A percentile compares a stretch with the other conserved stretches of the same genome.
Conservation (phyloP, 1,284 basidiomycete genomes). For the Ganoderma leucocontextum region DNA sequence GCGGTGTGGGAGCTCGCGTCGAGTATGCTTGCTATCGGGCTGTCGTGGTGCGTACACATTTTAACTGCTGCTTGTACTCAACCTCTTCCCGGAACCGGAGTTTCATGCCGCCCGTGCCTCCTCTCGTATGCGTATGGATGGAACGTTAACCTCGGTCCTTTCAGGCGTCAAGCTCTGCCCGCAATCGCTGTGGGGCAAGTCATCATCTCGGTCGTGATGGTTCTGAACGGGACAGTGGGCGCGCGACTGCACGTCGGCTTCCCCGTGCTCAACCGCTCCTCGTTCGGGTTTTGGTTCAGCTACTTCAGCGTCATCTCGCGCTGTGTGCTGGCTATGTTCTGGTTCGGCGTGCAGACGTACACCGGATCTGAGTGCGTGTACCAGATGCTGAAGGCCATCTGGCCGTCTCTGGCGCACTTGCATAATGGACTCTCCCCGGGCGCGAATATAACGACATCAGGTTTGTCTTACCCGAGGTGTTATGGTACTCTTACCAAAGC, state of each 20-base stretch:
- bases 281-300: conserved; percentile 84
- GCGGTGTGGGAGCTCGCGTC: conserved; percentile 57
- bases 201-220: conserved; percentile 64
- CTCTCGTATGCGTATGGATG: neutral
- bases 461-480: conserved; percentile 39
- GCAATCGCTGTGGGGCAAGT: conserved; percentile 71
- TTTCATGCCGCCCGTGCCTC: too few species aligned
- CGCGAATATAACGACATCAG: conserved; percentile 71
- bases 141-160: neutral
- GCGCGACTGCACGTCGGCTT: conserved; percentile 76
- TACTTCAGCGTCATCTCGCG: conserved; percentile 81
- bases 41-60: conserved; percentile 59
- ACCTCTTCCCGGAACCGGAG: neutral
- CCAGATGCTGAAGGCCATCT: conserved; percentile 82
- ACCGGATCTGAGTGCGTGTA: conserved; percentile 72
- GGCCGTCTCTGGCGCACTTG: conserved; percentile 72
- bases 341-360: conserved; percentile 72
- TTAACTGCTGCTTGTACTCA: conserved; percentile 7
- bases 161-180: conserved; percentile 65
- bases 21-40: conserved; percentile 70
- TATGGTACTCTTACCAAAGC: neutral
- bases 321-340: conserved; percentile 79
- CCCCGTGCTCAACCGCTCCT: conserved; percentile 77
- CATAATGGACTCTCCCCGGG: conserved; percentile 68
- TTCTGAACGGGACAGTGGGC: conserved; percentile 76